phyloP scores from a whole-genome alignment of 495 filamentous ascomycete genomes.

The Aspergillus bertholletiae region DNA sequence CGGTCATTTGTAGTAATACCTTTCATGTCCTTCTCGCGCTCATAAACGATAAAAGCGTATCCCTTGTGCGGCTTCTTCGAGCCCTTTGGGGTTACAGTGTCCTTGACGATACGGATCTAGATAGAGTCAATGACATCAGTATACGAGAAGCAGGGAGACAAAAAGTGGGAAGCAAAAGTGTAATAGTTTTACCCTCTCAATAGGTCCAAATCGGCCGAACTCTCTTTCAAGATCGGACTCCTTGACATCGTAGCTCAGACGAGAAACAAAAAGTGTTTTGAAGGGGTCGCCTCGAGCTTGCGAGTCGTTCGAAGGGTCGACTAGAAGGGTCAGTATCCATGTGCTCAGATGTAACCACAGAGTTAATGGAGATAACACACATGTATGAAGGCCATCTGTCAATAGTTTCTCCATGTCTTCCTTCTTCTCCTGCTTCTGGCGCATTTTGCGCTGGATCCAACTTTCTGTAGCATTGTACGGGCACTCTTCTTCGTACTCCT shows the following conservation, averaged over 20 bases:
- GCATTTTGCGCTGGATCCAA: slow-evolving; percentile 82
- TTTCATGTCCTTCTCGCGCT: slow-evolving; percentile 99
- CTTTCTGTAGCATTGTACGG: slow-evolving; percentile 85
- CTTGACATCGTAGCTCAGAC: slow-evolving; percentile 83
- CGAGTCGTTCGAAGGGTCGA: slow-evolving; percentile 64
- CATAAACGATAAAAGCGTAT: slow-evolving; percentile 96
- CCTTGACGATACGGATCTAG: slow-evolving; percentile 81
- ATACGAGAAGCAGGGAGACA: background rate
- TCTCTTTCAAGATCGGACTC: slow-evolving; percentile 89
- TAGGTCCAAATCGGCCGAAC: slow-evolving; percentile 90
- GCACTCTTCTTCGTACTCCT: slow-evolving; percentile 65
- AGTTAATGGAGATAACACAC: slow-evolving; percentile 47
- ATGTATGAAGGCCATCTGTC: slow-evolving; percentile 62
- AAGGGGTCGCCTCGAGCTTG: slow-evolving; percentile 90
- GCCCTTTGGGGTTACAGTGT: slow-evolving; percentile 65
- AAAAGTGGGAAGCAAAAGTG: background rate
- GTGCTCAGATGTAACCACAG: background rate
- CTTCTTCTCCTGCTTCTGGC: slow-evolving; percentile 74
- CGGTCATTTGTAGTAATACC: slow-evolving; percentile 57
- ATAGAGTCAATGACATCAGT: slow-evolving; percentile 11
- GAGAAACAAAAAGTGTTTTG: slow-evolving; percentile 89
- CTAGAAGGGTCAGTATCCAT: slow-evolving; percentile 35
- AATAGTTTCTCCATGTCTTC: slow-evolving; percentile 57
- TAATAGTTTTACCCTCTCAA: slow-evolving; percentile 68
- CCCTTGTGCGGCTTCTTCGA: slow-evolving; percentile 82